Evolutionary conservation across 2,329 filamentous ascomycete species (phyloP).

Genomic region (Aspergillus texensis): DNA sequence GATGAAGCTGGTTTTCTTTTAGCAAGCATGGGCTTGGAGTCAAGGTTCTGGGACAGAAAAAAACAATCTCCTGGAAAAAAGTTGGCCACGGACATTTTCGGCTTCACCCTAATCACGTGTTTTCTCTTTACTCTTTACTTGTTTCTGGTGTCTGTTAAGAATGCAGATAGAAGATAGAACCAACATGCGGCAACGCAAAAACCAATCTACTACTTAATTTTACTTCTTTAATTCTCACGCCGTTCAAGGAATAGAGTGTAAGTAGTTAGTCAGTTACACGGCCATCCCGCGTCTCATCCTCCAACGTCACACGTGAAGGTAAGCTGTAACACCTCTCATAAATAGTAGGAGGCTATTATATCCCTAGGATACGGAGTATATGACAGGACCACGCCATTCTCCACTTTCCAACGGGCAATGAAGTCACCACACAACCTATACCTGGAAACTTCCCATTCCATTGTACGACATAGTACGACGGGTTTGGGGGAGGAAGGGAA

Average conservation of each 20-base stretch:
- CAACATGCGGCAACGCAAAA: conserved; percentile 12
- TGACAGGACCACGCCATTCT: conserved; percentile 1
- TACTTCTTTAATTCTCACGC: background rate
- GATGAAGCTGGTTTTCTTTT: conserved; percentile 13
- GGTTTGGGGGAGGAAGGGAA: background rate
- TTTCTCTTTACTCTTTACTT: conserved; percentile 3
- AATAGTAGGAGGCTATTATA: background rate
- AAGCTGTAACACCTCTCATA: background rate
- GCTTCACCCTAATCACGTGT: background rate
- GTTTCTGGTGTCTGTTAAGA: background rate
- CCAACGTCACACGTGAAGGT: background rate
- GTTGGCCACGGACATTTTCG: background rate
- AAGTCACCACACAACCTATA: background rate
- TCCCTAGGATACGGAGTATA: background rate
- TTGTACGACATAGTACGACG: background rate
- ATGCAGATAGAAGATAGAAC: conserved; percentile 9
- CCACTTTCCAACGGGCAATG: background rate
- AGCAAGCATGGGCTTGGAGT: conserved; percentile 15
- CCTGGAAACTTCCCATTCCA: background rate
- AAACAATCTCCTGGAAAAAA: background rate
- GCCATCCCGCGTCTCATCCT: background rate
- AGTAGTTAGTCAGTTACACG: background rate
- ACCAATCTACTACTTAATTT: background rate
- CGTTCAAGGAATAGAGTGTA: background rate
- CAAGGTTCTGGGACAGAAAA: conserved; percentile 1